Evolutionary conservation across 169 alveolate genomes (phyloP), one percentile per base, ranked within the genome.

Genomic region (Cryptosporidium canis): DNA sequence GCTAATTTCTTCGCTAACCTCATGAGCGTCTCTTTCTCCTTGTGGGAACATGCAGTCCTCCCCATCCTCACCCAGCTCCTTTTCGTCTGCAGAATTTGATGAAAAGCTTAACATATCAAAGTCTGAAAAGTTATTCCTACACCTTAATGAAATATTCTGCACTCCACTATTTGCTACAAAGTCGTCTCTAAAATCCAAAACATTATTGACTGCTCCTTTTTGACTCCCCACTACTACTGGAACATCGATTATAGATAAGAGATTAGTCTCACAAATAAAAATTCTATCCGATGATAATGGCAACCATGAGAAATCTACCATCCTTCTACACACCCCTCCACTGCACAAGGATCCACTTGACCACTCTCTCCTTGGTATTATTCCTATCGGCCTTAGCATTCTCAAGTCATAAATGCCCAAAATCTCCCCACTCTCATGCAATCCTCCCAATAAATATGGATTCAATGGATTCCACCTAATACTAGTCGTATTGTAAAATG

Each of bases 361-460:
- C 87, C 87, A 77, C 24, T 8, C 16, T 24, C 21, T 35, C 33
- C 63, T 55, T 18, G 87, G 77, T 7, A 77, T 58, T 6, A 77
- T 77, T 6, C 87, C 87, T 9, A 58, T 55, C 1, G 66, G n/a
- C 33, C n/a, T 77, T 21, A 41, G 27, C 8, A 43, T 16, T 58
- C 87, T 56, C 11, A 77, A 29, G 43, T 77, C 87, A 77, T 77
- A 77, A 58, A 77, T 44, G 24, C 87, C 61, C 31, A 77, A 27
- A 58, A 77, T 58, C 7, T 37, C 66, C 4, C 87, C 68, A 37
- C 61, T 55, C 21, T 77, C 87, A 37, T 77, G 71, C 11, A 77
- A 11, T 27, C 65, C 71, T 39, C 61, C 71, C 11, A 77, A 12
- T 43, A 58, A 21, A 58, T 35, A 61, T 43, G 87, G 21, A 21